phyloP scores from a whole-genome alignment of 208 protist genomes.

The Leishmania gerbilli region DNA sequence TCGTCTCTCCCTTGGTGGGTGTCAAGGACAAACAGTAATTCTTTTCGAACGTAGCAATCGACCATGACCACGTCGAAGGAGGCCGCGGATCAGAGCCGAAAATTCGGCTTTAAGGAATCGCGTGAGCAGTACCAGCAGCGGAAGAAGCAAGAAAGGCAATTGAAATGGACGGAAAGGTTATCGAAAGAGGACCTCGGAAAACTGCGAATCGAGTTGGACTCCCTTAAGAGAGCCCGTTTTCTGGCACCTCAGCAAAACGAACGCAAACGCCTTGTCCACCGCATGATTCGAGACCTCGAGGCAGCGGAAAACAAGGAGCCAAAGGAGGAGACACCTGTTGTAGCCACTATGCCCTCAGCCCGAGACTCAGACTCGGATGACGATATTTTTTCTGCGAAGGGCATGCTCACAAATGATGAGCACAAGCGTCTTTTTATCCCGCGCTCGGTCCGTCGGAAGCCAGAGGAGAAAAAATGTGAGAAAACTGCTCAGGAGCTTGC shows the following conservation, averaged over 20 bases:
- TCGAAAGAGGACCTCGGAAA: constrained; percentile 52
- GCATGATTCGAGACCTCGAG: constrained; percentile 50
- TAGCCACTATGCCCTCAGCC: constrained; percentile 4
- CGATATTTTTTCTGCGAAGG: constrained; percentile 15
- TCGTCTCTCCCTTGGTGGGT: not conserved
- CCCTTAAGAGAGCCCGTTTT: constrained; percentile 54
- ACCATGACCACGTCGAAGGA: constrained; percentile 14
- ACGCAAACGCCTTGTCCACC: constrained; percentile 58
- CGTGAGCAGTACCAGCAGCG: constrained; percentile 46
- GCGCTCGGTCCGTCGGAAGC: constrained; percentile 14
- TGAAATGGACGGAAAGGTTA: constrained; percentile 61
- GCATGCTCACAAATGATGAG: constrained; percentile 3
- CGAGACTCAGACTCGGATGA: constrained; percentile 33
- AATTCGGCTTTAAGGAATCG: constrained; percentile 60
- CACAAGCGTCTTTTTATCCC: constrained; percentile 29
- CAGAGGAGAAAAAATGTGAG: constrained; percentile 7
- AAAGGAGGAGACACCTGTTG: not conserved
- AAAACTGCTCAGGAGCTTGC: constrained; percentile 27
- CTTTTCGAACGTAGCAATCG: constrained; percentile 8
- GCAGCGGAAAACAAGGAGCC: constrained; percentile 7
- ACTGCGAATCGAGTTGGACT: constrained; percentile 52
- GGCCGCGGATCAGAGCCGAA: constrained; percentile 28
- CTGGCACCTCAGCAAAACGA: constrained; percentile 73
- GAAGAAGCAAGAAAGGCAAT: constrained; percentile 45
- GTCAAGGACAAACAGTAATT: not conserved